Conservation (phyloP, 2,329 filamentous ascomycete species). For the Myriosclerotinia scirpicola region DNA sequence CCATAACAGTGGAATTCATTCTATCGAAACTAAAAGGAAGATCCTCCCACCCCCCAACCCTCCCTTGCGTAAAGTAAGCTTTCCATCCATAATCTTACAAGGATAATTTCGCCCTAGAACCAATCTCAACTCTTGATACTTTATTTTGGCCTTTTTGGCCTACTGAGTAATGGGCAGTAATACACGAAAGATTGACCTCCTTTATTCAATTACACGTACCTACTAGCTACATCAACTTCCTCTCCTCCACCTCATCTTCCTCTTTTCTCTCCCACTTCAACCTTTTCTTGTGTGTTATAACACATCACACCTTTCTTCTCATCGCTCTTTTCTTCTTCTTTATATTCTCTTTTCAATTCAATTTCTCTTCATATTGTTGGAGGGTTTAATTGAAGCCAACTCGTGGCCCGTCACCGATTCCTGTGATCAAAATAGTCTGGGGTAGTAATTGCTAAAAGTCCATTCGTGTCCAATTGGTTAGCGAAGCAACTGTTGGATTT, state of each 20-base stretch:
- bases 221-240: background rate
- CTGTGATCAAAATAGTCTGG: background rate
- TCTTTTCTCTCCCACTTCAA: background rate
- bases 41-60: too few relatives aligned
- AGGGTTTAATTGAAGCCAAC: background rate
- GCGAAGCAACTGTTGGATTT: slow-evolving; percentile 3
- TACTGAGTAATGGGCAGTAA: background rate
- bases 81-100: too few relatives aligned
- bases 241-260: background rate
- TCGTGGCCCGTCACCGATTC: background rate
- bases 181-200: slow-evolving; percentile 9
- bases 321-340: background rate
- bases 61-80: too few relatives aligned
- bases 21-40: too few relatives aligned
- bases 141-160: background rate
- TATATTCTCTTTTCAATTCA: background rate
- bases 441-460: slow-evolving; percentile 1
- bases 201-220: slow-evolving; percentile 13
- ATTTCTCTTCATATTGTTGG: background rate
- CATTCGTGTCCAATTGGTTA: slow-evolving; percentile 22
- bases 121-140: background rate
- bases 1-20: too few relatives aligned
- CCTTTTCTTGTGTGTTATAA: slow-evolving; percentile 5
- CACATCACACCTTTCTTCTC: background rate
- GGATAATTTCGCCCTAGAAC: too few relatives aligned